A percentile compares a stretch with the other conserved stretches of the same genome.
Evolutionary conservation across 2,329 filamentous ascomycete genomes (phyloP).

Genomic region (Aspergillus ibericus): DNA sequence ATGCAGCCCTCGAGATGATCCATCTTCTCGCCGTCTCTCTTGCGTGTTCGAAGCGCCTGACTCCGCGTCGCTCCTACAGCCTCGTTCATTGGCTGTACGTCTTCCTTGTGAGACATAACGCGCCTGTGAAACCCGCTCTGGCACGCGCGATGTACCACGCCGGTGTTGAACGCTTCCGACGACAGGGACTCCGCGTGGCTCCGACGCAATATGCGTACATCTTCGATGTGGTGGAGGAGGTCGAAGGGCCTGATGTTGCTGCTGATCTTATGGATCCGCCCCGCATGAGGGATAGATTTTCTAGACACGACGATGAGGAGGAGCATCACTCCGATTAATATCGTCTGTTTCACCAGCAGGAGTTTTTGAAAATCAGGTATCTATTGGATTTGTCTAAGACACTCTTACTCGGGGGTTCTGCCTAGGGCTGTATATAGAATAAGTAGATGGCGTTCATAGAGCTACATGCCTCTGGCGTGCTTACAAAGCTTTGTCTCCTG

Average conservation of each 20-base stretch:
- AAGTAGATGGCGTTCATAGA: neutral
- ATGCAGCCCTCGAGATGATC: conserved; percentile 44
- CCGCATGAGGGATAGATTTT: conserved; percentile 14
- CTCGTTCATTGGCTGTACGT: conserved; percentile 50
- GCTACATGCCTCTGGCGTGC: neutral
- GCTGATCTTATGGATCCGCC: conserved; percentile 24
- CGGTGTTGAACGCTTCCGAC: conserved; percentile 47
- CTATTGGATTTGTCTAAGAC: no score
- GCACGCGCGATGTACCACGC: conserved; percentile 52
- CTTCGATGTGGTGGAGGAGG: conserved; percentile 40
- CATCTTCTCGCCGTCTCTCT: conserved; percentile 48
- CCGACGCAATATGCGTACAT: conserved; percentile 45
- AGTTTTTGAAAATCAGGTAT: no score
- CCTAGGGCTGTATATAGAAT: neutral
- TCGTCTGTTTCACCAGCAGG: no score
- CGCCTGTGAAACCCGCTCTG: conserved; percentile 45
- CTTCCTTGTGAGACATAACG: conserved; percentile 44
- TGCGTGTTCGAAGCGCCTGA: conserved; percentile 38
- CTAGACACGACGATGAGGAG: neutral
- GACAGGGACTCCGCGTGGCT: conserved; percentile 36
- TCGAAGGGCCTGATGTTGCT: conserved; percentile 47
- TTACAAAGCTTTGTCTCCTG: no score
- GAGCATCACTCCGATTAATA: neutral
- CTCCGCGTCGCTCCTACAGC: conserved; percentile 45
- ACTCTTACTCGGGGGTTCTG: neutral